Evolutionary conservation across 805 yeast species (phyloP), one percentile per base, ranked within the genome.

Genomic region (Candida ascalaphidarum): DNA sequence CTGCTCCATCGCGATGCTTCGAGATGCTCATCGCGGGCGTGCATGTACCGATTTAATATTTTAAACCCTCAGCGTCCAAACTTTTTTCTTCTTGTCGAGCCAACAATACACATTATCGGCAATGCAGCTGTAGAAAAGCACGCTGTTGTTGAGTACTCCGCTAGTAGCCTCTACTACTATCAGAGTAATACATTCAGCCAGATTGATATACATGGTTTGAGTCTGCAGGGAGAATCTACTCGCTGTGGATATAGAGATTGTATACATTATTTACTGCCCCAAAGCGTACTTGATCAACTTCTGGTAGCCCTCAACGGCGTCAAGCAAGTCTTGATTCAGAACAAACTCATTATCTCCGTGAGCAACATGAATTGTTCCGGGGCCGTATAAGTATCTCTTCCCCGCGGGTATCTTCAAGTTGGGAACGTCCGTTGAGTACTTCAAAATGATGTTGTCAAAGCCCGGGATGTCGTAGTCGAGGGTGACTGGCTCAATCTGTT

Each of bases 391-490:
- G 40, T 72, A 77, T 40, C 71, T 56, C 31, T 55, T 36, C 15
- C 41, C 29, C 22, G 54, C 34, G 6, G 39, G 39, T 4, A 41
- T 35, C 3, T 23, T 25, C 25, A 58, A 43, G 29, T 50, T 40
- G 2, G 61, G 61, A 12, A 55, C 43, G 29, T 55, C 61, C 2
- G 80, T 73, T 14, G 65, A 61, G 40, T 71, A 73, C 1, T 76
- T 68, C 35, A 68, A 48, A 5, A 66, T 53, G 12, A 61, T 52
- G 11, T 60, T 52, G 3, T 77, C 81, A 39, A 78, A 79, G 0
- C 82, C 84, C n/a, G 75, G 73, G 5, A 78, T 76, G 6, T 75
- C 60, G 46, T 61, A 65, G 44, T 78, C 79, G 37, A 73, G 58
- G 32, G 54, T 57, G 20, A 28, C 32, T 11, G 59, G 61, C 4